These are phyloP conservation scores for Hypoxylon rickii DNA, from an alignment of 495 filamentous ascomycete genomes.

Conservation along the genomic window DNA sequence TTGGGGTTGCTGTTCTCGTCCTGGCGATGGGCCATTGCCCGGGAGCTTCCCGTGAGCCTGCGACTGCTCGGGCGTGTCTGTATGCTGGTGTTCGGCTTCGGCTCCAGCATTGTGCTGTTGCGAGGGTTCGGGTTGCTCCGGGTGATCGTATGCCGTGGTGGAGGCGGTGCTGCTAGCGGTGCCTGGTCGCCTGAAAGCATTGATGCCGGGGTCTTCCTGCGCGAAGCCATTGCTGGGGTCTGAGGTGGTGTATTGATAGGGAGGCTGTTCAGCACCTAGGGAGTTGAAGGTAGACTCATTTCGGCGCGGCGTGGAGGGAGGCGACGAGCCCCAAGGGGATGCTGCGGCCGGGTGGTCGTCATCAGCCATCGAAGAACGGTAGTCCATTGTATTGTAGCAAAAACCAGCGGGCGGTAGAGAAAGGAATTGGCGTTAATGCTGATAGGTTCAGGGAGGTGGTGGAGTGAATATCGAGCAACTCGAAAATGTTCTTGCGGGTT, in stretches of 20 bases:
- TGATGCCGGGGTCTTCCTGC: constrained; percentile 47
- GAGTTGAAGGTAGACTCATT: constrained; percentile 60
- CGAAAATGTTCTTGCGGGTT: too few species aligned
- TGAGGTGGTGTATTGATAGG: constrained; percentile 43
- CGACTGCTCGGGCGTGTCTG: constrained; percentile 49
- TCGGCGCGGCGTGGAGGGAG: constrained; percentile 65
- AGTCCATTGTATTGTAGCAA: constrained; percentile 67
- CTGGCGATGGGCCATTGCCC: constrained; percentile 1
- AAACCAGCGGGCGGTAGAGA: neutral
- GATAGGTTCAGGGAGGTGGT: neutral
- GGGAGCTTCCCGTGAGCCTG: constrained; percentile 38
- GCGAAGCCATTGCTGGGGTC: constrained; percentile 44
- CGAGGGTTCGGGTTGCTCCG: constrained; percentile 40
- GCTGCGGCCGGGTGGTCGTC: constrained; percentile 69
- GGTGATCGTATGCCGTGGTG: constrained; percentile 26
- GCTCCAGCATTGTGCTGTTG: constrained; percentile 36
- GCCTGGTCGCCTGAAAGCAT: constrained; percentile 44
- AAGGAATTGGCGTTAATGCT: constrained; percentile 1
- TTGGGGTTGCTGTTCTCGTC: constrained; percentile 35
- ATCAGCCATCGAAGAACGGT: constrained; percentile 75
- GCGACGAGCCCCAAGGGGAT: constrained; percentile 79
- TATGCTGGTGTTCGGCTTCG: constrained; percentile 50
- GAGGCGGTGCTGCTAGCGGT: constrained; percentile 47
- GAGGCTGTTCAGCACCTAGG: constrained; percentile 38
- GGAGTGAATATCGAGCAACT: constrained; percentile 1